Evolutionary conservation across 352 stramenopile genomes (phyloP).

Genomic region (Pythium angustatum): DNA sequence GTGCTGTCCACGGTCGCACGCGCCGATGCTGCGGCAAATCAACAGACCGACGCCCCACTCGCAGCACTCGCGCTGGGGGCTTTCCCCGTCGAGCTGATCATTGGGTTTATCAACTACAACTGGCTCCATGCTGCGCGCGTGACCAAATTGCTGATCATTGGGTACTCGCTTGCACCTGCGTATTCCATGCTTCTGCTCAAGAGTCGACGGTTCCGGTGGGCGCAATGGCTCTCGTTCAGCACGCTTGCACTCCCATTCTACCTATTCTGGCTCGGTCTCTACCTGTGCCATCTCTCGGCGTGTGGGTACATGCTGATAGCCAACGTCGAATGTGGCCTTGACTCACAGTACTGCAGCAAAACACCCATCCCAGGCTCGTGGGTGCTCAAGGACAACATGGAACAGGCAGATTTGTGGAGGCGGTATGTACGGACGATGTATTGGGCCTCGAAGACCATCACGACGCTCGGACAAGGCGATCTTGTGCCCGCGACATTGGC

Average conservation of each 20-base stretch:
- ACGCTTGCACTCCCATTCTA: slow-evolving; percentile 38
- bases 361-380: slow-evolving; percentile 39
- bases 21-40: not conserved
- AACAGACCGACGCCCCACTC: not conserved
- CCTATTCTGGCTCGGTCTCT: slow-evolving; percentile 47
- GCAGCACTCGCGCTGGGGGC: slow-evolving; percentile 1
- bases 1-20: slow-evolving; percentile 9
- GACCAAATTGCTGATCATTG: slow-evolving; percentile 24
- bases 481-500: slow-evolving; percentile 51
- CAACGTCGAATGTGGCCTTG: slow-evolving; percentile 31
- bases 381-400: slow-evolving; percentile 61
- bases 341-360: slow-evolving; percentile 21
- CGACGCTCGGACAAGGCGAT: slow-evolving; percentile 69
- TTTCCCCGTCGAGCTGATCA: slow-evolving; percentile 8
- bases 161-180: slow-evolving; percentile 15
- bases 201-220: slow-evolving; percentile 15
- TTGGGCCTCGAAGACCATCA: slow-evolving; percentile 70
- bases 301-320: slow-evolving; percentile 64
- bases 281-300: slow-evolving; percentile 56
- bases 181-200: slow-evolving; percentile 30
- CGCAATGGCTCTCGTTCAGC: slow-evolving; percentile 44
- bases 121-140: slow-evolving; percentile 46
- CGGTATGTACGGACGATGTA: slow-evolving; percentile 65
- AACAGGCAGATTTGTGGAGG: slow-evolving; percentile 40
- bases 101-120: slow-evolving; percentile 35